A percentile compares a stretch with the other conserved stretches of the same genome.
phyloP scores from a whole-genome alignment of 2,329 filamentous ascomycete genomes.

The Fusarium sp. region DNA sequence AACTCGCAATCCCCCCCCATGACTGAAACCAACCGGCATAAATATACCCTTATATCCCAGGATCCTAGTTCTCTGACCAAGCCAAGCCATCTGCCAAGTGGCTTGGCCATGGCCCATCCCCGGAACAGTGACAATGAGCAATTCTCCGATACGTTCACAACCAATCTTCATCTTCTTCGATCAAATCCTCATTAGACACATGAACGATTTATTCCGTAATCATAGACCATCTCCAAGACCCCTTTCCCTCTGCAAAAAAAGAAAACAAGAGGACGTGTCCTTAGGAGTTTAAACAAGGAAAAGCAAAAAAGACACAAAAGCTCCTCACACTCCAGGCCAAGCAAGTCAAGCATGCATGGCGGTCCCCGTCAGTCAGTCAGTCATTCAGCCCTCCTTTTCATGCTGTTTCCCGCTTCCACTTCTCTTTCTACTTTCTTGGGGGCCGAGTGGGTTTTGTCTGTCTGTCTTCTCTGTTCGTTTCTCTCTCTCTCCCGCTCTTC shows the following conservation, averaged over 20 bases:
- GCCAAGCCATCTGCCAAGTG: conserved; percentile 10
- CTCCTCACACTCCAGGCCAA: conserved; percentile 43
- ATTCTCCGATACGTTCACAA: not conserved
- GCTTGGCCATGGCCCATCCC: not conserved
- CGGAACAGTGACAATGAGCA: not conserved
- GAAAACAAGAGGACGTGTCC: conserved; percentile 27
- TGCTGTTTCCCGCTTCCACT: conserved; percentile 23
- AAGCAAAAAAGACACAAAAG: conserved; percentile 40
- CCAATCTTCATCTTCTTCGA: not conserved
- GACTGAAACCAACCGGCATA: not conserved
- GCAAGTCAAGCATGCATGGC: conserved; percentile 28
- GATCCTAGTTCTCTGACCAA: not conserved
- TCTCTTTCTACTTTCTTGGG: not conserved
- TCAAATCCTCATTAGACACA: conserved; percentile 19
- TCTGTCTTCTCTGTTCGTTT: conserved; percentile 1
- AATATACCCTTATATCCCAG: not conserved
- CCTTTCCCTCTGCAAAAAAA: conserved; percentile 10
- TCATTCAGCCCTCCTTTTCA: conserved; percentile 33
- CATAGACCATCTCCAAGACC: conserved; percentile 32
- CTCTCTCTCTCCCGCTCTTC: conserved; percentile 6
- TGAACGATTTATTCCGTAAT: conserved; percentile 40
- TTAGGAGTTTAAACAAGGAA: conserved; percentile 34
- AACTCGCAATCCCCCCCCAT: not conserved
- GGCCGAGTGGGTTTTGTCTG: not conserved
- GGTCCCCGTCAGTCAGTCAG: conserved; percentile 6